These are phyloP conservation scores for Candida insectorum DNA, from an alignment of 805 yeast genomes.

Conservation along the genomic window DNA sequence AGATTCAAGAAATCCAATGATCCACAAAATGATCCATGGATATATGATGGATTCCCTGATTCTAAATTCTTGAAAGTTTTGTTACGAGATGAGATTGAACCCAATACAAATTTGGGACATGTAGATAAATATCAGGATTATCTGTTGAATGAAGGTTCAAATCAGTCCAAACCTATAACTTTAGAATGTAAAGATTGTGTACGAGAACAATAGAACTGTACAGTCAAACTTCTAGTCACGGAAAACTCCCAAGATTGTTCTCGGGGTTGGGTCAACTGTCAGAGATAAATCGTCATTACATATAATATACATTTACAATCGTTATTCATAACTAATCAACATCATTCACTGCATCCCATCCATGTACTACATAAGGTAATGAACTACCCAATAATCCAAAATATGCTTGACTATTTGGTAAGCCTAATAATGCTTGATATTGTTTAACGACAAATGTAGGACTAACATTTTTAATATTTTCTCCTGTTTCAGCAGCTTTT, in stretches of 20 bases:
- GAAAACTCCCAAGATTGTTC: no score
- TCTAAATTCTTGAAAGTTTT: slow-evolving; percentile 71
- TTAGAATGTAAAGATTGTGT: slow-evolving; percentile 17
- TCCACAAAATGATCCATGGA: slow-evolving; percentile 24
- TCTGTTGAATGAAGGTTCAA: slow-evolving; percentile 6
- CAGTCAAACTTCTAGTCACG: no score
- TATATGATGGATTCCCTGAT: slow-evolving; percentile 80
- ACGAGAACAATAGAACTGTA: not conserved
- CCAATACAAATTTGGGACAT: slow-evolving; percentile 58
- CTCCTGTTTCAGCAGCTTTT: slow-evolving; percentile 13
- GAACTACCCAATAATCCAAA: slow-evolving; percentile 47
- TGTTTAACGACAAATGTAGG: slow-evolving; percentile 54
- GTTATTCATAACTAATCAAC: slow-evolving; percentile 11
- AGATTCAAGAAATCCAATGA: slow-evolving; percentile 38
- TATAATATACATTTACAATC: not conserved
- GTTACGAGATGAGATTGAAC: slow-evolving; percentile 58
- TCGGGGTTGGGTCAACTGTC: no score
- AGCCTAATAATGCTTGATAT: slow-evolving; percentile 52
- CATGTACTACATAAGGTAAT: slow-evolving; percentile 49
- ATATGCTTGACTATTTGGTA: slow-evolving; percentile 44
- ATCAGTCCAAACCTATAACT: not conserved
- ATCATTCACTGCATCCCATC: slow-evolving; percentile 42
- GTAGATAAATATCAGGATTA: slow-evolving; percentile 39
- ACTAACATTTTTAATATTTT: slow-evolving; percentile 39
- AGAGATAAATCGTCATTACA: not conserved